phyloP scores from a whole-genome alignment of 139 green algal species.

The Yamagishiella unicocca region DNA sequence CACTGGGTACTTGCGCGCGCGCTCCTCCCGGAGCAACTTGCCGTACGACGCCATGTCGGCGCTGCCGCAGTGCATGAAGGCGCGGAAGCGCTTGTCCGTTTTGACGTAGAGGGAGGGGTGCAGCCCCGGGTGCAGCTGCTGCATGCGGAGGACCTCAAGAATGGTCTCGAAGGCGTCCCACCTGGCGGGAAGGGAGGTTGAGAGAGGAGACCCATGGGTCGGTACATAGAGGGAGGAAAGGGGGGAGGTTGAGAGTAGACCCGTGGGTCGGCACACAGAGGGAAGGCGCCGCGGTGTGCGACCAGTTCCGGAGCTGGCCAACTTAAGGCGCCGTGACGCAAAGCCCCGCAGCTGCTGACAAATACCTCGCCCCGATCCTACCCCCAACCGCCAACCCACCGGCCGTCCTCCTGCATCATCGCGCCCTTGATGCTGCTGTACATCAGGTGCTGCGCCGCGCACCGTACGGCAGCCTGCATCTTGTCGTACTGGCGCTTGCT shows the following conservation, averaged over 20 bases:
- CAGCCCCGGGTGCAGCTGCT: slow-evolving; percentile 32
- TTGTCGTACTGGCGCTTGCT: neutral
- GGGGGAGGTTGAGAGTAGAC: too few species aligned
- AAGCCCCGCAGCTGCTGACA: too few species aligned
- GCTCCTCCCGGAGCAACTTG: neutral
- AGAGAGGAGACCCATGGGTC: too few species aligned
- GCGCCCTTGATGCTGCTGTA: slow-evolving; percentile 41
- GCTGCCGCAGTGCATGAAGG: slow-evolving; percentile 27
- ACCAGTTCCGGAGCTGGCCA: too few species aligned
- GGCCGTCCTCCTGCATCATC: slow-evolving; percentile 50
- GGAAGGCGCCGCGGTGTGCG: too few species aligned
- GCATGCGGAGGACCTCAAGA: slow-evolving; percentile 51
- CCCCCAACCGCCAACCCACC: too few species aligned
- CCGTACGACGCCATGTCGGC: slow-evolving; percentile 19
- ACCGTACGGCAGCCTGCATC: slow-evolving; percentile 34
- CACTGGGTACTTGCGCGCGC: neutral
- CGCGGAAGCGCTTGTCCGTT: neutral
- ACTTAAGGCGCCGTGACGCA: too few species aligned
- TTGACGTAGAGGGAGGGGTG: neutral
- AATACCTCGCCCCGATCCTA: too few species aligned
- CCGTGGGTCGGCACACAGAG: too few species aligned
- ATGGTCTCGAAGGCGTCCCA: slow-evolving; percentile 17
- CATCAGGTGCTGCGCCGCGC: slow-evolving; percentile 50
- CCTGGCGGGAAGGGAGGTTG: too few species aligned
- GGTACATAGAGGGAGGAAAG: too few species aligned